phyloP scores from a whole-genome alignment of 2,329 filamentous ascomycete species.

The Periconia sp. region DNA sequence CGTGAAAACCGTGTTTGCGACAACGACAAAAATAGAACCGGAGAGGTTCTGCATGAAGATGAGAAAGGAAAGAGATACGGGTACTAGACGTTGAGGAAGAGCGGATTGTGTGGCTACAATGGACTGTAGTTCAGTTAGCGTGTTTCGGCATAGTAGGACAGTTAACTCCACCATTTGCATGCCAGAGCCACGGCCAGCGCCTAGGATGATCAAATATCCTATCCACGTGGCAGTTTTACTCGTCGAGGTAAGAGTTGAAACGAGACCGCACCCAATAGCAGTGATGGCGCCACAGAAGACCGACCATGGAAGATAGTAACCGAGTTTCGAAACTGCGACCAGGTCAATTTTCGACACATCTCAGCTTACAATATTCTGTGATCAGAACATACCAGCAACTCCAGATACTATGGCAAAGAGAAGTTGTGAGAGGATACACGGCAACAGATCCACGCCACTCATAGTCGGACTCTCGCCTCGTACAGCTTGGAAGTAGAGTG shows the following conservation, averaged over 20 bases:
- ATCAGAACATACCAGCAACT: slow-evolving; percentile 17
- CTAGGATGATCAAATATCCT: slow-evolving; percentile 33
- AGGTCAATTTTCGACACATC: slow-evolving; percentile 6
- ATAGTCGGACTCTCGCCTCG: slow-evolving; percentile 41
- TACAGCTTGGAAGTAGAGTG: slow-evolving; percentile 52
- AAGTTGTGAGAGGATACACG: slow-evolving; percentile 38
- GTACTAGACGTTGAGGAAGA: slow-evolving; percentile 30
- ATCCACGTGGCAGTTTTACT: slow-evolving; percentile 38
- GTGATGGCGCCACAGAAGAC: slow-evolving; percentile 36
- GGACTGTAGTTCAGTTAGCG: slow-evolving; percentile 20
- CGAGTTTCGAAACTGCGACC: slow-evolving; percentile 19
- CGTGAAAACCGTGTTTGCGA: slow-evolving; percentile 35
- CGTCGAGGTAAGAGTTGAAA: slow-evolving; percentile 46
- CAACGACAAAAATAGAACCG: slow-evolving; percentile 34
- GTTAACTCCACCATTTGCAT: slow-evolving; percentile 29
- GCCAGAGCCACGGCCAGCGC: slow-evolving; percentile 29
- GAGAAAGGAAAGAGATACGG: slow-evolving; percentile 39
- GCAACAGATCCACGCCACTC: slow-evolving; percentile 49
- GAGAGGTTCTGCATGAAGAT: slow-evolving; percentile 47
- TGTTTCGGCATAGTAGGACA: neutral
- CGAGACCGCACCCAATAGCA: slow-evolving; percentile 49
- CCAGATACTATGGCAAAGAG: slow-evolving; percentile 25
- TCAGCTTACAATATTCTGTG: neutral
- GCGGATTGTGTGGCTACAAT: slow-evolving; percentile 41
- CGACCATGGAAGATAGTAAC: slow-evolving; percentile 38